These are phyloP conservation scores for Umbellularia californica DNA, from an alignment of 164 flowering plant species.

Conservation along the genomic window DNA sequence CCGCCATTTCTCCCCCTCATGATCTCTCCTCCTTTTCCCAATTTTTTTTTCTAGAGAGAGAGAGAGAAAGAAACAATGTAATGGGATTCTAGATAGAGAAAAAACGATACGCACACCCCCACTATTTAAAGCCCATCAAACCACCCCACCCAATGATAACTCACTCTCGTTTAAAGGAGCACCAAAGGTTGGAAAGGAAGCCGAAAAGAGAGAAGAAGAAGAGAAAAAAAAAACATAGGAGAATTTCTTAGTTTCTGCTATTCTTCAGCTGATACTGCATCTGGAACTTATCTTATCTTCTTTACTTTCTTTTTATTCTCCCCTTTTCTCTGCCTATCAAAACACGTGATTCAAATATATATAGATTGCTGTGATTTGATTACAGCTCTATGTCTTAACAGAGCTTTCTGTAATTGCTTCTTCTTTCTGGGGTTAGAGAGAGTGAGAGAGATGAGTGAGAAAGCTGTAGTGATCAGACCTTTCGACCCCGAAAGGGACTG, in stretches of 20 bases:
- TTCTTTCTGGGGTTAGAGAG: background rate
- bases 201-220: background rate
- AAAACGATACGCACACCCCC: background rate
- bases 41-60: background rate
- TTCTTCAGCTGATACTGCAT: background rate
- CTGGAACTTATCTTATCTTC: background rate
- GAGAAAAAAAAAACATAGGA: no score
- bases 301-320: background rate
- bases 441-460: background rate
- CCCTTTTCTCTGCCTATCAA: background rate
- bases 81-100: background rate
- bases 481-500: slow-evolving; percentile 53
- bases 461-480: slow-evolving; percentile 52
- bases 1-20: background rate
- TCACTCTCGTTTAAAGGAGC: background rate
- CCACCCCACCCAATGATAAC: background rate
- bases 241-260: background rate
- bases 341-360: no score
- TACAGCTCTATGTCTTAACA: no score
- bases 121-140: background rate
- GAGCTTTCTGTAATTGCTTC: background rate
- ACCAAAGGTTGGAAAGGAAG: background rate
- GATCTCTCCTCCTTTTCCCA: background rate
- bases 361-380: no score
- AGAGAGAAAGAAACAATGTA: background rate